These are phyloP conservation scores for Magnusiomyces magnusii DNA, from an alignment of 1,139 yeast genomes.

Conservation along the genomic window DNA sequence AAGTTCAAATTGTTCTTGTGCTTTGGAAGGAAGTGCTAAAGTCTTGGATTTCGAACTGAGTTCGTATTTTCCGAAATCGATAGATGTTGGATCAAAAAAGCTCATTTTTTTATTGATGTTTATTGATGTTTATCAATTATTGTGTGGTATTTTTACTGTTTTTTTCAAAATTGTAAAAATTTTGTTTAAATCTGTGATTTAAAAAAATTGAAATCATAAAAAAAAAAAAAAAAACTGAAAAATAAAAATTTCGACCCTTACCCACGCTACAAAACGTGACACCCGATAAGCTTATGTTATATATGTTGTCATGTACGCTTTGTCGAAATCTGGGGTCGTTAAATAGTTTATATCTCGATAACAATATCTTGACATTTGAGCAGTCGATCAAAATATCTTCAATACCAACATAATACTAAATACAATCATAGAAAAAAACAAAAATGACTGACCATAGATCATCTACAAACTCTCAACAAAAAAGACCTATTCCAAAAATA, in stretches of 20 bases:
- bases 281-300: neutral
- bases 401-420: too few species aligned
- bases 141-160: too few species aligned
- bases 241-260: neutral
- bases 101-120: neutral
- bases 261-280: neutral
- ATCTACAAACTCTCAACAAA: conserved; percentile 35
- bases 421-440: too few species aligned
- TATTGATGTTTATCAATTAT: too few species aligned
- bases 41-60: neutral
- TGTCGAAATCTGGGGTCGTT: neutral
- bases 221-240: neutral
- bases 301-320: neutral
- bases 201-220: neutral
- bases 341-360: too few species aligned
- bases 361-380: too few species aligned
- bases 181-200: neutral
- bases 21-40: neutral
- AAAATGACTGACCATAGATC: conserved; percentile 11
- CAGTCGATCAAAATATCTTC: too few species aligned
- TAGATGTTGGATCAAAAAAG: neutral
- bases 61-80: neutral
- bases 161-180: too few species aligned
- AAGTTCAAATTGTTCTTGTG: conserved; percentile 78
- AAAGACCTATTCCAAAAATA: conserved; percentile 34